Conservation (phyloP, 2,329 filamentous ascomycete species). For the Colletotrichum sp. region DNA sequence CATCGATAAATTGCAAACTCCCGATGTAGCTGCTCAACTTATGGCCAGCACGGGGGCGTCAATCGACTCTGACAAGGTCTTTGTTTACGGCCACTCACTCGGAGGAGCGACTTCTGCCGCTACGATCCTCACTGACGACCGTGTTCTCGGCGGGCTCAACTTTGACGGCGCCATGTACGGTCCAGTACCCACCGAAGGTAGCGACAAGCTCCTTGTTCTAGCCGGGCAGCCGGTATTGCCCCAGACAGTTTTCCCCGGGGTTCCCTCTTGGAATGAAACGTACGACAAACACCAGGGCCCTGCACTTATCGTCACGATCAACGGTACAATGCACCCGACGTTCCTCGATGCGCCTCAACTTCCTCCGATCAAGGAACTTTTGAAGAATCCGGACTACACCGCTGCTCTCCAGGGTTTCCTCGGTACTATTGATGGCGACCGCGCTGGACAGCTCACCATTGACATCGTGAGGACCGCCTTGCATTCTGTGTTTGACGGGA, state of each 20-base stretch:
- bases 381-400: background rate
- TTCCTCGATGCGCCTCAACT: slow-evolving; percentile 29
- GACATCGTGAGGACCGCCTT: background rate
- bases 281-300: slow-evolving; percentile 29
- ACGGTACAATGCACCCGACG: slow-evolving; percentile 31
- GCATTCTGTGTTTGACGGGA: background rate
- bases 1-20: slow-evolving; percentile 32
- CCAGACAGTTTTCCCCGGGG: slow-evolving; percentile 16
- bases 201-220: slow-evolving; percentile 33
- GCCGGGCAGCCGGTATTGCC: slow-evolving; percentile 31
- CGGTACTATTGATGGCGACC: background rate
- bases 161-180: slow-evolving; percentile 43
- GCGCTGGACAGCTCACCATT: background rate
- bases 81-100: slow-evolving; percentile 43
- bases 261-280: slow-evolving; percentile 34
- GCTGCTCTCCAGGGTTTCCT: background rate
- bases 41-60: background rate
- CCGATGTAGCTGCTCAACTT: background rate
- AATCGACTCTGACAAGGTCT: slow-evolving; percentile 24
- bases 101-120: slow-evolving; percentile 41
- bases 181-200: slow-evolving; percentile 27
- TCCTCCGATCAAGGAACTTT: background rate
- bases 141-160: slow-evolving; percentile 41
- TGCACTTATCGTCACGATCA: slow-evolving; percentile 28
- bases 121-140: slow-evolving; percentile 30